These are phyloP conservation scores for Fonsecaea nubica DNA, from an alignment of 2,329 filamentous ascomycete genomes.

Conservation along the genomic window DNA sequence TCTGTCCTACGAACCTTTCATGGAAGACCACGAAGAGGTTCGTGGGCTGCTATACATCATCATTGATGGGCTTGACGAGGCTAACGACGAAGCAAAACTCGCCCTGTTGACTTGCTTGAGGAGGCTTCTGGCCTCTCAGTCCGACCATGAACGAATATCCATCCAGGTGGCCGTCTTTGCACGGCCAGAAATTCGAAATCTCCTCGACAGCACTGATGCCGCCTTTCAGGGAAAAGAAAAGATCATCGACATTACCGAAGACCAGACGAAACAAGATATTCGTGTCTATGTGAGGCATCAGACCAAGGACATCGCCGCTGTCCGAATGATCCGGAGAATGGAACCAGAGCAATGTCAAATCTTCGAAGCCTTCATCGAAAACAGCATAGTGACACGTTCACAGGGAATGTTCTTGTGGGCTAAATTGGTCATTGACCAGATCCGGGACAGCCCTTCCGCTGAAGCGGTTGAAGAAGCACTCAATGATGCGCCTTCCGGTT, in stretches of 20 bases:
- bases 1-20: conserved; percentile 4
- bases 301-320: conserved; percentile 7
- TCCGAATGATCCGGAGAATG: conserved; percentile 16
- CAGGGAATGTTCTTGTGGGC: conserved; percentile 24
- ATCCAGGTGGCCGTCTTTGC: conserved; percentile 26
- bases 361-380: conserved; percentile 15
- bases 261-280: conserved; percentile 17
- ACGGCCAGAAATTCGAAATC: conserved; percentile 16
- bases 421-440: conserved; percentile 14
- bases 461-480: conserved; percentile 14
- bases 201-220: conserved; percentile 5
- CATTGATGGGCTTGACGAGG: conserved; percentile 22
- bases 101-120: conserved; percentile 17
- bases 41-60: conserved; percentile 14
- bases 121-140: conserved; percentile 8
- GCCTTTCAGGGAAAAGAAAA: conserved; percentile 18
- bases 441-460: conserved; percentile 11
- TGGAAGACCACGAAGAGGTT: conserved; percentile 13
- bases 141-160: conserved; percentile 3
- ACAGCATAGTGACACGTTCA: conserved; percentile 17
- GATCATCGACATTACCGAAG: conserved; percentile 23
- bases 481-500: conserved; percentile 13
- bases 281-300: conserved; percentile 14
- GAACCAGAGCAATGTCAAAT: conserved; percentile 7
- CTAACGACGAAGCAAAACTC: conserved; percentile 4